Base-by-base conservation (phyloP, 2,329 filamentous ascomycete genomes). In the Xylariaceae sp. region DNA sequence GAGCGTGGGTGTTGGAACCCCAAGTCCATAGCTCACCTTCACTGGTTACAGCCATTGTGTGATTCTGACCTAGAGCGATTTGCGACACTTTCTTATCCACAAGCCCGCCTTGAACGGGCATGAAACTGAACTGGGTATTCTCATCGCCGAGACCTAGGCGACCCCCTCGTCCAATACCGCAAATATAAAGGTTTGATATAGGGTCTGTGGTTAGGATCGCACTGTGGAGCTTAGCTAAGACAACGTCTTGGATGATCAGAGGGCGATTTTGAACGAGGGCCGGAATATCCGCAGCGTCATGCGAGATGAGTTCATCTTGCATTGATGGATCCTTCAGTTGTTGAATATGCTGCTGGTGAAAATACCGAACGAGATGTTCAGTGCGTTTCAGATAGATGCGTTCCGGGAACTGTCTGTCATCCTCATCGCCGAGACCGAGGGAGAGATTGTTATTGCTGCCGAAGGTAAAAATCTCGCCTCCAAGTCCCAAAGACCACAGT, bases 401-500 rank as follows among this genome's bases (percentile, higher is more conserved):
- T 68, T 97, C 94, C 0, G 94, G 94, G 63, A 88, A 96, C 58
- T 97, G 92, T 3, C 94, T 85, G 66, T 99, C 93, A 67, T 97
- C 91, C 63, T 95, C 88, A 66, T 99, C 92, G n/a, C 92, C 92
- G 54, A 97, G 87, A 1, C 94, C 94, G 18, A 99, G 80, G 0
- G 89, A 94, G 10, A 96, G 73, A 61, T 99, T 99, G 66, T 94
- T 95, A 72, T 97, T 99, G 71, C 92, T 97, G 45, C 94, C 94
- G 71, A 97, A 97, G 1, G 90, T 87, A 64, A 90, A 97, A 1
- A 97, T 75, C 66, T 99, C 94, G 63, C 96, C 90, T 9, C 90
- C 93, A 18, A 69, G 45, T n/a, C 63, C 63, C 18, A 42, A 14
- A 13, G 45, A 54, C 48, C 53, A 64, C 17, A 28, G 18, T 47